phyloP scores from a whole-genome alignment of 2,329 filamentous ascomycete species.

The Clarireedia hainanense region DNA sequence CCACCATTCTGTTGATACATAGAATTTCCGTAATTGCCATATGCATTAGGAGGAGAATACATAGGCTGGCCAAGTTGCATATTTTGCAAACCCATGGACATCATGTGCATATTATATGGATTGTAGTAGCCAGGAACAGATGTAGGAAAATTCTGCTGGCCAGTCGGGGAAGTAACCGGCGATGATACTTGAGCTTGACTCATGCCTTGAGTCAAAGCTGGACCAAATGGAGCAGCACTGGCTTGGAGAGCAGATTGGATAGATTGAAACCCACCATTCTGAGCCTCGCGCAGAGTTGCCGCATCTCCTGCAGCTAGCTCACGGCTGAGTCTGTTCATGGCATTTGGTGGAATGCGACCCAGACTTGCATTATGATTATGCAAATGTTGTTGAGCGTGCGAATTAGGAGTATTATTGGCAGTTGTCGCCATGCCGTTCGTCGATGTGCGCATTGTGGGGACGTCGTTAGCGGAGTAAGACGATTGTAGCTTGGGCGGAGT shows the following conservation, averaged over 20 bases:
- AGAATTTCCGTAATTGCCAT: conserved; percentile 30
- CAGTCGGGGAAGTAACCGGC: conserved; percentile 22
- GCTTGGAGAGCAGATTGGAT: conserved; percentile 70
- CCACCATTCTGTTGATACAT: conserved; percentile 33
- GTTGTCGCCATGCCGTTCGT: conserved; percentile 26
- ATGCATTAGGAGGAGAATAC: conserved; percentile 49
- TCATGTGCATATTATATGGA: conserved; percentile 45
- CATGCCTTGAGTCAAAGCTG: conserved; percentile 39
- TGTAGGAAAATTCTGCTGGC: conserved; percentile 22
- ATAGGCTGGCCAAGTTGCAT: conserved; percentile 47
- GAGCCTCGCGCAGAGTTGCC: conserved; percentile 34
- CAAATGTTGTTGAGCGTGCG: conserved; percentile 48
- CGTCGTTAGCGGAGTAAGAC: conserved; percentile 84
- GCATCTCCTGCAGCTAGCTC: conserved; percentile 44
- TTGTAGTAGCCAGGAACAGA: conserved; percentile 29
- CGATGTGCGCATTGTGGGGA: conserved; percentile 67
- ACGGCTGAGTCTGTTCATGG: conserved; percentile 63
- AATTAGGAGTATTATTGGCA: conserved; percentile 39
- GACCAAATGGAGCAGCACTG: conserved; percentile 72
- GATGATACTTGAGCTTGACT: conserved; percentile 23
- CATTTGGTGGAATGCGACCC: conserved; percentile 65
- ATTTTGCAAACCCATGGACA: conserved; percentile 61
- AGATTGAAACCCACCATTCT: conserved; percentile 44
- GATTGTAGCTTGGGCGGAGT: conserved; percentile 70
- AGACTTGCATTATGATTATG: conserved; percentile 75